Evolutionary conservation across 345 rosid species (phyloP), one percentile per base, ranked within the genome.

Genomic region (Citrus unshiu): DNA sequence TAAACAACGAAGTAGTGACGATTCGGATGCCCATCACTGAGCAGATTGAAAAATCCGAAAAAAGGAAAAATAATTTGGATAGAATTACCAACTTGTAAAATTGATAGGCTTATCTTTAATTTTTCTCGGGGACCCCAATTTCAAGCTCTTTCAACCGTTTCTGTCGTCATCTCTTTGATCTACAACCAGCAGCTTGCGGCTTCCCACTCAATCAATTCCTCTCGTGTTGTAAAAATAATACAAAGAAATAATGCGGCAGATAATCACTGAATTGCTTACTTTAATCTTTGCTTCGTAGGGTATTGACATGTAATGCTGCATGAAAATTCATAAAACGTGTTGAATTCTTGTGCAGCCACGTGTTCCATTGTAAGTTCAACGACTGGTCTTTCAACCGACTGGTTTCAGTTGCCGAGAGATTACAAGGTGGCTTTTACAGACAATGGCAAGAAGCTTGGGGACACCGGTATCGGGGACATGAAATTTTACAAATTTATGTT

Each of bases 121-220:
- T 67, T 65, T 76, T 57, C 72, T 83, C 75, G 85, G 80, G 78
- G 76, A 5, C 24, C 77, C 14, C 72, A 76, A 67, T 49, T 71
- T 69, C 73, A 40, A 14, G 8, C 27, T 30, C 40, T 60, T 16
- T 32, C 3, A 77, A 59, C 74, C 32, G 40, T 59, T 32, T 59
- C 19, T 22, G 77, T 66, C 78, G 43, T 40, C 70, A 34, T 32
- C 30, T 27, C 77, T 14, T 16, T 32, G 2, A 34, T 4, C 67
- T 2, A 12, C 49, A 24, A 1, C 72, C 1, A 16, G 46, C 13
- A 40, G 46, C 46, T 40, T 43, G 14, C 49, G 12, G 51, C 4
- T 56, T 14, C n/a, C 7, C 37, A 14, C 13, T 34, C 34, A 72
- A 9, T 40, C 68, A 74, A 74, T 13, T 9, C 14, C 25, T 35